Evolutionary conservation across 495 filamentous ascomycete genomes (phyloP).

Genomic region (Aspergillus asperescens): DNA sequence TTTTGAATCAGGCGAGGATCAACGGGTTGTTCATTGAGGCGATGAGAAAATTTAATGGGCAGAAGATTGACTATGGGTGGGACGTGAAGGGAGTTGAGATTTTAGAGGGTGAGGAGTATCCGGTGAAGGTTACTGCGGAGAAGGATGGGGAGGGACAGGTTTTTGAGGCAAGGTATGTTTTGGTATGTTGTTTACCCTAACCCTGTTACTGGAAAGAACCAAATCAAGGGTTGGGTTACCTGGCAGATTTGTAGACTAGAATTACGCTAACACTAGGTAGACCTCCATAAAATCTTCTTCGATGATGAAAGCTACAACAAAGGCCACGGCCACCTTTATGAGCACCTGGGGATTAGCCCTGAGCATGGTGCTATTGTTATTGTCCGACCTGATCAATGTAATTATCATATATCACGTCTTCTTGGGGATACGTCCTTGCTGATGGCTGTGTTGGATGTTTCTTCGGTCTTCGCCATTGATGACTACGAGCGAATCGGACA

Average conservation of each 20-base stretch:
- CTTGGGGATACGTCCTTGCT: not conserved
- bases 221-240: slow-evolving; percentile 46
- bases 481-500: slow-evolving; percentile 32
- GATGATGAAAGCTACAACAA: slow-evolving; percentile 64
- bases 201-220: slow-evolving; percentile 53
- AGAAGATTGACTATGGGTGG: slow-evolving; percentile 57
- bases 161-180: slow-evolving; percentile 61
- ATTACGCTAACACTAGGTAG: slow-evolving; percentile 25
- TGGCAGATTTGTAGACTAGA: not conserved
- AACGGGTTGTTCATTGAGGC: slow-evolving; percentile 56
- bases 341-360: slow-evolving; percentile 53
- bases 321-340: slow-evolving; percentile 60
- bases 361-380: slow-evolving; percentile 52
- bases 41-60: slow-evolving; percentile 40
- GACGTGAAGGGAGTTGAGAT: slow-evolving; percentile 52
- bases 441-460: slow-evolving; percentile 25
- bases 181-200: slow-evolving; percentile 45
- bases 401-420: slow-evolving; percentile 18
- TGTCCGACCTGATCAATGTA: slow-evolving; percentile 66
- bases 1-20: slow-evolving; percentile 70
- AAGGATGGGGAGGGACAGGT: slow-evolving; percentile 49
- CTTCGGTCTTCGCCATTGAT: slow-evolving; percentile 29
- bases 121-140: slow-evolving; percentile 41
- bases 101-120: slow-evolving; percentile 42
- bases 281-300: slow-evolving; percentile 57